Percentiles rank a stretch among this genome's conserved stretches.
Conservation (phyloP, 1,284 basidiomycete genomes). For the Mrakiaceae sp. region DNA sequence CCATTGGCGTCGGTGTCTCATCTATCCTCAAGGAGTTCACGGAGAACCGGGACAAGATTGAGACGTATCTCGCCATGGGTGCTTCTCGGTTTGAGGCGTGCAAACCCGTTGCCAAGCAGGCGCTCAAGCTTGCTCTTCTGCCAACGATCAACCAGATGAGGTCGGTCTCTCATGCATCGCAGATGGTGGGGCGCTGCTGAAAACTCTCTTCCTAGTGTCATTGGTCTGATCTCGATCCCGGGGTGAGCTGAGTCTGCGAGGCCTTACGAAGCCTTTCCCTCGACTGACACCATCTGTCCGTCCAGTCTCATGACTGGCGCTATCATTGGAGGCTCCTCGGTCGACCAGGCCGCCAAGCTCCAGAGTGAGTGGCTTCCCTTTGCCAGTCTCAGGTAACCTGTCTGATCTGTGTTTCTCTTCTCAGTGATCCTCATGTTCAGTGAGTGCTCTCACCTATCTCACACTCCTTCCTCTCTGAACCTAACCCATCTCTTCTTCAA, state of each 20-base stretch:
- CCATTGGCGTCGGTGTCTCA: constrained; percentile 9
- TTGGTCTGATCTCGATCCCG: constrained; percentile 55
- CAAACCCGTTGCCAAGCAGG: constrained; percentile 60
- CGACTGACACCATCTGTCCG: background rate
- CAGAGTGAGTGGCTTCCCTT: constrained; percentile 42
- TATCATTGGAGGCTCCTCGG: constrained; percentile 68
- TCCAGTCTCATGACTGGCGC: constrained; percentile 78
- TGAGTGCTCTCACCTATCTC: constrained; percentile 16
- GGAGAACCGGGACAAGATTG: constrained; percentile 69
- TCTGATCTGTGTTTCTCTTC: background rate
- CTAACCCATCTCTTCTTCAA: constrained; percentile 1
- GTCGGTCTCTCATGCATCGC: constrained; percentile 1
- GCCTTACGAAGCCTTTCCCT: background rate
- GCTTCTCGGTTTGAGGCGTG: constrained; percentile 66
- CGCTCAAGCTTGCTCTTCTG: constrained; percentile 61
- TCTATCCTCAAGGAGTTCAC: constrained; percentile 33
- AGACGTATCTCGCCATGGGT: constrained; percentile 71
- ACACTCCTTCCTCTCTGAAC: background rate
- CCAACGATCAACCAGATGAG: constrained; percentile 70
- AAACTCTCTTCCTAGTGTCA: constrained; percentile 42
- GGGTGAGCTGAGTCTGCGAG: constrained; percentile 19
- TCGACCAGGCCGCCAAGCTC: constrained; percentile 67
- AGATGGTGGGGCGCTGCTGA: background rate
- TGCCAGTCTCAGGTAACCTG: background rate
- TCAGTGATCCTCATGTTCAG: constrained; percentile 74